Percentiles rank a stretch among this genome's conserved stretches.
Conservation (phyloP, 805 yeast species). For the Gaillardinia entomophila region DNA sequence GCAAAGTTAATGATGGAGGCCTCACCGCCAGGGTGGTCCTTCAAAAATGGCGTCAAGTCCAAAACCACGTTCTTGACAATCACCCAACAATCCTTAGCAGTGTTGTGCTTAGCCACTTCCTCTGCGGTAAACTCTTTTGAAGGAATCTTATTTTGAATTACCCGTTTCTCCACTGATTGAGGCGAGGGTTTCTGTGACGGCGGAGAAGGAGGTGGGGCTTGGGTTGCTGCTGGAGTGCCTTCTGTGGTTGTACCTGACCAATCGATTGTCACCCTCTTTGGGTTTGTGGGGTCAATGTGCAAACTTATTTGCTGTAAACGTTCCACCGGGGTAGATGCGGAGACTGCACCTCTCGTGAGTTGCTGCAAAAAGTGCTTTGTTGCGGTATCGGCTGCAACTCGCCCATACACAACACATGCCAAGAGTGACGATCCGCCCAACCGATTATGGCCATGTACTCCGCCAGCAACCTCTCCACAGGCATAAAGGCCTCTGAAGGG, state of each 20-base stretch:
- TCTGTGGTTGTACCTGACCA: slow-evolving; percentile 12
- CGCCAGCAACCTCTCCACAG: slow-evolving; percentile 43
- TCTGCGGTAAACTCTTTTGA: slow-evolving; percentile 39
- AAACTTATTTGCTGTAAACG: slow-evolving; percentile 39
- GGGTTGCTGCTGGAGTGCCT: slow-evolving; percentile 3
- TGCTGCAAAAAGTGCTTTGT: slow-evolving; percentile 17
- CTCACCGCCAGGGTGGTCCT: slow-evolving; percentile 56
- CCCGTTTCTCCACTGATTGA: not conserved
- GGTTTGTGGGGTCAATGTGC: slow-evolving; percentile 37
- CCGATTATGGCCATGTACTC: slow-evolving; percentile 41
- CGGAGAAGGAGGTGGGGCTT: not conserved
- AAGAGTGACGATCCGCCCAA: slow-evolving; percentile 39
- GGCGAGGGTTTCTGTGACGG: not conserved
- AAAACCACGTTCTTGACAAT: slow-evolving; percentile 48
- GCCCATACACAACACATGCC: slow-evolving; percentile 42
- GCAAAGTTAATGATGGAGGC: slow-evolving; percentile 46
- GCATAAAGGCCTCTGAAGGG: slow-evolving; percentile 36
- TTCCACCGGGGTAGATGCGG: slow-evolving; percentile 18
- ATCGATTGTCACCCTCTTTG: slow-evolving; percentile 30
- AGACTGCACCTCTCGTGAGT: slow-evolving; percentile 8
- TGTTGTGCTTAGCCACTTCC: slow-evolving; percentile 45
- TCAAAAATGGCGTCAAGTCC: slow-evolving; percentile 40
- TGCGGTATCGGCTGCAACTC: slow-evolving; percentile 39
- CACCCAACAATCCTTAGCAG: slow-evolving; percentile 46
- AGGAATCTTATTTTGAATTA: slow-evolving; percentile 36